Evolutionary conservation across 306 rosid species (phyloP).

Genomic region (Cucumis melo): DNA sequence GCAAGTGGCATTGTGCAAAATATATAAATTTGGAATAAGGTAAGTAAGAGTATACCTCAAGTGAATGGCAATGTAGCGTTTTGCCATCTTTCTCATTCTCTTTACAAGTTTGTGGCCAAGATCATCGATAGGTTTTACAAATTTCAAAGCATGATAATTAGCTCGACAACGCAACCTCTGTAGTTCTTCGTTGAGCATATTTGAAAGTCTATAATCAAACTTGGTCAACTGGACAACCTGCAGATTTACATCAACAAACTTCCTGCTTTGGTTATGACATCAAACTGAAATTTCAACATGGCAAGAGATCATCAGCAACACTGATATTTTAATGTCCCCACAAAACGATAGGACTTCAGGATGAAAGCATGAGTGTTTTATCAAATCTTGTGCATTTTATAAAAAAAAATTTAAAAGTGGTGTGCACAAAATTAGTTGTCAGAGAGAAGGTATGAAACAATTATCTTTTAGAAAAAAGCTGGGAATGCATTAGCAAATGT

Average conservation of each 20-base stretch:
- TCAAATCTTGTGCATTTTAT: not conserved
- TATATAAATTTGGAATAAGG: not conserved
- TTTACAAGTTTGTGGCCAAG: slow-evolving; percentile 61
- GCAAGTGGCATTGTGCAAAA: not conserved
- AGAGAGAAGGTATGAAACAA: not conserved
- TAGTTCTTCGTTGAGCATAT: slow-evolving; percentile 71
- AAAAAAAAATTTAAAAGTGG: not conserved
- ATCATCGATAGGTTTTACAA: slow-evolving; percentile 72
- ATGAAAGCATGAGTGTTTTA: not conserved
- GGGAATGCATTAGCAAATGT: not conserved
- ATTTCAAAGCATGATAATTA: slow-evolving; percentile 83
- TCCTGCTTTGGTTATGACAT: slow-evolving; percentile 4
- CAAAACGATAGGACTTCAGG: not conserved
- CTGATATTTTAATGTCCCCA: not conserved
- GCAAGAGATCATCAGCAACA: not conserved
- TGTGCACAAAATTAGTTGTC: not conserved
- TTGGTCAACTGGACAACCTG: slow-evolving; percentile 94
- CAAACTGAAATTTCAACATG: not conserved
- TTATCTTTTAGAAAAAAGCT: not conserved
- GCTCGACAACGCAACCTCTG: slow-evolving; percentile 91
- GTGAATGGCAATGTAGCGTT: slow-evolving; percentile 78
- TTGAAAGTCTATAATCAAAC: slow-evolving; percentile 94
- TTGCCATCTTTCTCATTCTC: slow-evolving; percentile 71
- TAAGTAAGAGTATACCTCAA: slow-evolving; percentile 50
- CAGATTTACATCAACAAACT: slow-evolving; percentile 13